Evolutionary conservation across 176 grass and related monocot species (phyloP), one percentile per base, ranked within the genome.

Genomic region (Phoenix dactylifera): DNA sequence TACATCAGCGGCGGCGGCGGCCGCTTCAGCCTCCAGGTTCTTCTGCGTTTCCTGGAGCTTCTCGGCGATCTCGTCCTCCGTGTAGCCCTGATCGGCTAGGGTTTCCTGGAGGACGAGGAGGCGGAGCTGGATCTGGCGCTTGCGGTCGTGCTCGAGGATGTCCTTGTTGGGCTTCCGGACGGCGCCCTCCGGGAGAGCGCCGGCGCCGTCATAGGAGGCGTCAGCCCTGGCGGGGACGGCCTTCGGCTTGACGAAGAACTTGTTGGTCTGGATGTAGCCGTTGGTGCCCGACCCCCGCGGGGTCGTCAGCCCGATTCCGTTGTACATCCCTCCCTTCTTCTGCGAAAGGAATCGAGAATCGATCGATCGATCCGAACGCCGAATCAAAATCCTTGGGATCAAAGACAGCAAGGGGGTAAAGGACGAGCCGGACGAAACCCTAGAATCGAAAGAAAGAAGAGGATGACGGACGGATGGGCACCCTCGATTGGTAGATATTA

Each of bases 291-390:
- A 98, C 51, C 93, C 93, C 15, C 93, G 68, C 26, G 84, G 63
- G 10, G 93, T 98, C 87, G 92, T 87, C 16, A 98, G 78, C 4
- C 87, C 87, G 78, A 98, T 98, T 16, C 93, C 84, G 87, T 98
- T 98, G 64, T 98, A 92, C 93, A 98, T 98, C 59, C 58, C 29
- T 60, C 14, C 19, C 54, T 44, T 6, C 35, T 14, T 14, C 35
- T 44, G 1, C 1, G 9, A 44, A 44, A 44, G 10, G 10, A 44
- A 44, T 44, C 35, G 14, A 44, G 35, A 44, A 14, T 12, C 35
- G 35, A 44, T n/a, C n/a, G n/a, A n/a, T 44, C 35, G 35, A 44
- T 44, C 35, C 10, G 7, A 44, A 12, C 35, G 35, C 35, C 35
- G 28, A 30, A 30, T 7, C 28, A 30, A 6, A 30, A 30, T 30